Conservation (phyloP, 1,284 basidiomycete species). For the Trametes sp. region DNA sequence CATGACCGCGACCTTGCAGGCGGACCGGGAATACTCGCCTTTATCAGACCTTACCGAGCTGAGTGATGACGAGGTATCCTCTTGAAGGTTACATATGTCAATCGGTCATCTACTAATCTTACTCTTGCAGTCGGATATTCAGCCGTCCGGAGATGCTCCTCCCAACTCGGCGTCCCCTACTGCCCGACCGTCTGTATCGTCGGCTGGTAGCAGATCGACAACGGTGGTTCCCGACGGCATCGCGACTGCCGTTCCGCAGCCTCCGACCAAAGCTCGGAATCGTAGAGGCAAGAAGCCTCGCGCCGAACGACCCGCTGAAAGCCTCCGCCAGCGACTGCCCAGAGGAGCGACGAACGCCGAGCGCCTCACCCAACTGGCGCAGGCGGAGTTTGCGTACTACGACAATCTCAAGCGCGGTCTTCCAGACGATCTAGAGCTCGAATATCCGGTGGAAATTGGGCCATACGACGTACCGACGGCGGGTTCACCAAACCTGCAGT, state of each 20-base stretch:
- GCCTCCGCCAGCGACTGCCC: slow-evolving; percentile 7
- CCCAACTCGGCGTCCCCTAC: neutral
- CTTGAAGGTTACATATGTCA: neutral
- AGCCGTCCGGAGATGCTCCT: neutral
- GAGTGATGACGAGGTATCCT: neutral
- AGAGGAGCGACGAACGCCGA: slow-evolving; percentile 8
- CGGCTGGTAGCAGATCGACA: neutral
- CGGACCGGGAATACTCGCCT: neutral
- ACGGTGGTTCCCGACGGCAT: neutral
- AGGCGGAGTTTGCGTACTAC: slow-evolving; percentile 7
- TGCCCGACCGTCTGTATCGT: neutral
- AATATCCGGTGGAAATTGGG: neutral
- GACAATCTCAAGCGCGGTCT: slow-evolving; percentile 12
- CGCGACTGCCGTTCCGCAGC: neutral
- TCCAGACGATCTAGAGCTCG: neutral
- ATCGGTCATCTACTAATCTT: neutral
- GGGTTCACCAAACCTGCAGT: neutral
- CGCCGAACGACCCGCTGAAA: neutral
- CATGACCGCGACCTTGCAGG: neutral
- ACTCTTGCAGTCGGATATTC: neutral
- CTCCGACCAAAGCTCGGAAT: neutral
- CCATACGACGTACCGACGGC: neutral
- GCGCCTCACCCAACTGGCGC: slow-evolving; percentile 1
- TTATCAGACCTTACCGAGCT: neutral
- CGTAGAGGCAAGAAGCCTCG: slow-evolving; percentile 1